Evolutionary conservation across 495 filamentous ascomycete species (phyloP).

Genomic region (Tuber borchii): DNA sequence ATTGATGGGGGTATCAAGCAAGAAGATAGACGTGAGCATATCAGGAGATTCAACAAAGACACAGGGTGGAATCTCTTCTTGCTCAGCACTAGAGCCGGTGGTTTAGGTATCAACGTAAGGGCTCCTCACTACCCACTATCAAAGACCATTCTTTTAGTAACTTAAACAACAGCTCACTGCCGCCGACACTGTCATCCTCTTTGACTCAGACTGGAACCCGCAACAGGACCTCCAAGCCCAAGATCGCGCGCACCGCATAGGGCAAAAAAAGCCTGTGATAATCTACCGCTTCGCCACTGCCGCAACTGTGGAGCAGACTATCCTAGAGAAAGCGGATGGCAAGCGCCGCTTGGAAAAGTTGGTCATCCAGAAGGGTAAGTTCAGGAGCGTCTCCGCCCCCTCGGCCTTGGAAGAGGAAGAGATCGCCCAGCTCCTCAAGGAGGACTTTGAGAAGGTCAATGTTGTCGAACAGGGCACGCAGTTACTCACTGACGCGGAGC

Average conservation of each 20-base stretch:
- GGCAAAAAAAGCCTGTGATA: slow-evolving; percentile 82
- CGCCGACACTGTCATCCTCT: slow-evolving; percentile 68
- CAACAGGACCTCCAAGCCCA: slow-evolving; percentile 96
- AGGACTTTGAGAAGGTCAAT: slow-evolving; percentile 55
- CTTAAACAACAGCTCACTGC: slow-evolving; percentile 43
- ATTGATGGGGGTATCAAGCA: slow-evolving; percentile 88
- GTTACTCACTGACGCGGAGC: slow-evolving; percentile 68
- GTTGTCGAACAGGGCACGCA: slow-evolving; percentile 52
- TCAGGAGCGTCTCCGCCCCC: slow-evolving; percentile 56
- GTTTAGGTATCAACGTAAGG: slow-evolving; percentile 77
- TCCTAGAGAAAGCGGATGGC: slow-evolving; percentile 81
- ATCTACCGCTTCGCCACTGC: slow-evolving; percentile 94
- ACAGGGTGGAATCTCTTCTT: slow-evolving; percentile 70
- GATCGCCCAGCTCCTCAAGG: slow-evolving; percentile 55
- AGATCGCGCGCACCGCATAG: slow-evolving; percentile 90
- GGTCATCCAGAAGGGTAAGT: slow-evolving; percentile 86
- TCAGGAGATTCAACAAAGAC: slow-evolving; percentile 74
- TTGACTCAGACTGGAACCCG: slow-evolving; percentile 90
- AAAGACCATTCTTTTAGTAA: not conserved
- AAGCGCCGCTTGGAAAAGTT: slow-evolving; percentile 92
- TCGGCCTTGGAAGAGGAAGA: slow-evolving; percentile 52
- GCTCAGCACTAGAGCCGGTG: slow-evolving; percentile 82
- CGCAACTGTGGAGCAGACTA: slow-evolving; percentile 81
- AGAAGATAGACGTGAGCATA: slow-evolving; percentile 71
- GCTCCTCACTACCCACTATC: not conserved